Percentiles rank a stretch among this genome's conserved stretches.
phyloP scores from a whole-genome alignment of 2,329 filamentous ascomycete species.

The Fusarium sp. region DNA sequence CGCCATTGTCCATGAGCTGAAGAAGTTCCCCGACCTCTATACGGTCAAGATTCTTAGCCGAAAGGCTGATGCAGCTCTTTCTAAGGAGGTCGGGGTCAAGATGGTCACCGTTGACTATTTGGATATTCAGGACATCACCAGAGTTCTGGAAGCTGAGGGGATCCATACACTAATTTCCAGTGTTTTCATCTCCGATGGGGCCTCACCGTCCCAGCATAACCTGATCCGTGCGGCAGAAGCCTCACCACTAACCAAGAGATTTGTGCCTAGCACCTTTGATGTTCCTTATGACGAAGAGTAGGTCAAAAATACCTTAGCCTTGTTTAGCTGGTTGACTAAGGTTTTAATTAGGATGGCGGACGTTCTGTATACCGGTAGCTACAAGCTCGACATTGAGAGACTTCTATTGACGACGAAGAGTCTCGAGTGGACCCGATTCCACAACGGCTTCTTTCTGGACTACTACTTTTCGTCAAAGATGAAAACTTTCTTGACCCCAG shows the following conservation, averaged over 20 bases:
- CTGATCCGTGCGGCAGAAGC: conserved; percentile 57
- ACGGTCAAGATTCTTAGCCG: neutral
- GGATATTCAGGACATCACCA: conserved; percentile 38
- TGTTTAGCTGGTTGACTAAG: neutral
- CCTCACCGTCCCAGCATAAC: conserved; percentile 45
- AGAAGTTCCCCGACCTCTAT: conserved; percentile 47
- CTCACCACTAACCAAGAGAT: conserved; percentile 52
- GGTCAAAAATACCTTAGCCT: too few species aligned
- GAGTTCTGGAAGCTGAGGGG: conserved; percentile 48
- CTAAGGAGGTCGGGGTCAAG: conserved; percentile 30
- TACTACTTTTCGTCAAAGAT: neutral
- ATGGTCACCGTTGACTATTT: conserved; percentile 45
- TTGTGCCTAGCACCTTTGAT: conserved; percentile 57
- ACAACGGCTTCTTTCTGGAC: conserved; percentile 2
- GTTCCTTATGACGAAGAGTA: conserved; percentile 36
- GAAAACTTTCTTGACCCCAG: neutral
- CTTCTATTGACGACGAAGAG: neutral
- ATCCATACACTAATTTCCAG: conserved; percentile 58
- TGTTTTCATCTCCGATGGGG: conserved; percentile 45
- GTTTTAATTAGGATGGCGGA: neutral
- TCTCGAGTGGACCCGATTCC: neutral
- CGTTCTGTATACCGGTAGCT: neutral
- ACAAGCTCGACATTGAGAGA: neutral
- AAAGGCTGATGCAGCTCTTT: neutral
- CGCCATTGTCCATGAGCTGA: conserved; percentile 58